Evolutionary conservation across 352 stramenopile genomes (phyloP).

Genomic region (Phytophthora pinifolia): DNA sequence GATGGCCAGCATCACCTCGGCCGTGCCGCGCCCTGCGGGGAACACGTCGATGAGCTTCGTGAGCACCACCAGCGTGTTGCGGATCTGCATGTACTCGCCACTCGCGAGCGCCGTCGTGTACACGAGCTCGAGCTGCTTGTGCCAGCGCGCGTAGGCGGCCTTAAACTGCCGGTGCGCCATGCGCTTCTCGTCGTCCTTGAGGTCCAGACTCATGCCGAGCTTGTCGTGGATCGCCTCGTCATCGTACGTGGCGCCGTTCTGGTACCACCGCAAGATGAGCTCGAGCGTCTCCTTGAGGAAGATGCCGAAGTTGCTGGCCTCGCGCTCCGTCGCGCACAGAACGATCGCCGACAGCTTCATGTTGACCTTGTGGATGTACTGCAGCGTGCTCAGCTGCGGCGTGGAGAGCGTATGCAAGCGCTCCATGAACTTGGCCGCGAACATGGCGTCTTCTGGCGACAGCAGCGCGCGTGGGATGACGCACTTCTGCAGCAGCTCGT

Average conservation of each 20-base stretch:
- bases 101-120: conserved; percentile 63
- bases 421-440: conserved; percentile 86
- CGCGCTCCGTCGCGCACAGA: conserved; percentile 80
- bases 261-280: conserved; percentile 76
- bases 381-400: conserved; percentile 69
- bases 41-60: conserved; percentile 90
- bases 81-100: conserved; percentile 83
- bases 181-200: conserved; percentile 58
- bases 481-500: conserved; percentile 79
- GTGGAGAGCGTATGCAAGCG: conserved; percentile 73
- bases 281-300: conserved; percentile 82
- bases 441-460: conserved; percentile 84
- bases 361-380: conserved; percentile 84
- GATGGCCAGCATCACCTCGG: conserved; percentile 61
- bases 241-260: conserved; percentile 76
- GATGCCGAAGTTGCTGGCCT: conserved; percentile 86
- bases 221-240: conserved; percentile 74
- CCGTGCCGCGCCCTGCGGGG: conserved; percentile 55
- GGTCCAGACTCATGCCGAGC: conserved; percentile 72
- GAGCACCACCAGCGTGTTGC: conserved; percentile 85
- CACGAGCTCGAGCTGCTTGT: conserved; percentile 65
- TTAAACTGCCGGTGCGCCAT: conserved; percentile 79
- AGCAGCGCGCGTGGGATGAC: conserved; percentile 77
- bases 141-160: conserved; percentile 71
- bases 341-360: conserved; percentile 79